Base-by-base conservation (phyloP, 306 rosid species). In the Prunus salicina region DNA sequence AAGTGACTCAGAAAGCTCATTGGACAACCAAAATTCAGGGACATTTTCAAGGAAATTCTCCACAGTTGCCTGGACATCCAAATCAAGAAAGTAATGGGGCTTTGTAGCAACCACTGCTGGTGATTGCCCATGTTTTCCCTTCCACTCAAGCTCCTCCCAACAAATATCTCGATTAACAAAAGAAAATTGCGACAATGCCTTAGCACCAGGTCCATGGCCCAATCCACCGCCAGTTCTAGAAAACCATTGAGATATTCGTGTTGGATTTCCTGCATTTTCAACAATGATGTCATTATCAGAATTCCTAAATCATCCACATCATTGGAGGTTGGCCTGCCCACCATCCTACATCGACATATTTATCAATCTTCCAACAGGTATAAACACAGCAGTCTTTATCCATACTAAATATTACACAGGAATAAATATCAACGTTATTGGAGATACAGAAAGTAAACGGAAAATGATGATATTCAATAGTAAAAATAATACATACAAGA, bases 101-200 rank as follows among this genome's bases (percentile, higher is more conserved):
- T 94, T 94, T 0, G 98, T 94, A 16, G 98, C 97, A 83, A 94
- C 97, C 83, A 94, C 84, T 28, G 96, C 98, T 2, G 97, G 98
- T 20, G 98, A 92, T 67, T 92, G 98, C 78, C 98, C 98, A 81
- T 94, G 98, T 77, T 89, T 92, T 75, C 98, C 98, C 78, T 89
- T 90, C 98, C 96, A 90, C 91, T 91, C 96, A 67, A 92, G 89
- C 85, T 94, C 98, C 82, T 92, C 97, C 97, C 98, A 94, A 82
- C 95, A 92, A 69, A 86, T 89, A 85, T 94, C 96, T 78, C 96
- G 86, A 86, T 92, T 78, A 71, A 81, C 84, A 75, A 94, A 94
- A 64, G 97, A 89, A 84, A 92, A 94, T 67, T 92, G 93, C 15
- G 96, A 82, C 71, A 94, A 77, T 0, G 95, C 97, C 82, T 83